Base-by-base conservation (phyloP, 2,329 filamentous ascomycete species). In the Ophiostoma sp. region DNA sequence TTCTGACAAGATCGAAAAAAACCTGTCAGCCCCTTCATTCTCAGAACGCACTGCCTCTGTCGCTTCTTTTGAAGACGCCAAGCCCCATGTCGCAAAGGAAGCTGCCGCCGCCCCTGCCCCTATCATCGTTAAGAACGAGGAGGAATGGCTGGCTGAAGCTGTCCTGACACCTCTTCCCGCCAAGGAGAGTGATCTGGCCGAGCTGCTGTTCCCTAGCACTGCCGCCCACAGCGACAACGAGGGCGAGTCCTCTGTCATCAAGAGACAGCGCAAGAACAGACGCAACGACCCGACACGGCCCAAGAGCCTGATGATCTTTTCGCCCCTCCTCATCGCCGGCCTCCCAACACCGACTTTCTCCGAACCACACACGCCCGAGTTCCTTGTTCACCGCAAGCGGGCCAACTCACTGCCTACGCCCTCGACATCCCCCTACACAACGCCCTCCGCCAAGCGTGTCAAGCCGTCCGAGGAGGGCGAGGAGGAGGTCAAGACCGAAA, bases 181-280 rank as follows among this genome's bases (percentile, higher is more conserved):
- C 57, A 83, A 83, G 33, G 83, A 87, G 48, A 84, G 88, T 67
- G 92, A 96, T 76, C 80, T 94, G 8, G 85, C 89, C 65, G 92
- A 96, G 77, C 95, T 96, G 60, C 91, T 95, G 76, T 85, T 93
- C 64, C 90, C 91, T 3, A 90, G 90, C 0, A 82, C 93, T 5
- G 86, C 85, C 0, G 78, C 78, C 15, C 84, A 88, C 73, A 87
- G 83, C 70, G 88, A 92, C 70, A 88, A 89, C 17, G 89, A 90
- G 13, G 89, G 89, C 68, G 82, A 68, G 20, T 36, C 20, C 2
- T 23, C 36, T 39, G 41, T 20, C 10, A 39, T 35, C 17, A 60
- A 60, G 10, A 52, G 39, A 13, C 68, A 60, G 44, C 54, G 41
- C 23, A 79, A 1, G 75, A 78, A 1, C 75, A 81, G 72, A 74